These are phyloP conservation scores for Blastomyces parvus DNA, from an alignment of 2,329 filamentous ascomycete species.

Conservation along the genomic window DNA sequence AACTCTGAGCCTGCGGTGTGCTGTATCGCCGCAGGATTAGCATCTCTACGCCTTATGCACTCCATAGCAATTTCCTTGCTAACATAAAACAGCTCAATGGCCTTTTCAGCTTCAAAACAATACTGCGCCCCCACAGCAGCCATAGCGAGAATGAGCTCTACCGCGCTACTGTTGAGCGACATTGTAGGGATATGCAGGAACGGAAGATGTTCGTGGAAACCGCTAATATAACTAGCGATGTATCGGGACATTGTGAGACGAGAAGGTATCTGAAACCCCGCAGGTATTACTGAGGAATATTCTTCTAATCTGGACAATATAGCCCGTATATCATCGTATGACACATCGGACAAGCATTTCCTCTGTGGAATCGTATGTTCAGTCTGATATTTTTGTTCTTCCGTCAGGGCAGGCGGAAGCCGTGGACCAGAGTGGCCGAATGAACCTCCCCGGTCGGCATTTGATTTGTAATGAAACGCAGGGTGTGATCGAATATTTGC, in stretches of 20 bases:
- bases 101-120: conserved; percentile 41
- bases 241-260: conserved; percentile 20
- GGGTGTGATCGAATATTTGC: neutral
- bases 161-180: conserved; percentile 36
- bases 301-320: conserved; percentile 17
- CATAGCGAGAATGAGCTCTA: conserved; percentile 43
- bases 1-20: conserved; percentile 33
- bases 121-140: conserved; percentile 43
- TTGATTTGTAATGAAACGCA: neutral
- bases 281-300: conserved; percentile 15
- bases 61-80: conserved; percentile 46
- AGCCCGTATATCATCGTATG: conserved; percentile 25
- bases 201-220: conserved; percentile 21
- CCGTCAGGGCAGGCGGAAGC: neutral
- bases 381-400: conserved; percentile 10
- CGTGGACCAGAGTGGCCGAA: neutral
- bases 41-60: conserved; percentile 43
- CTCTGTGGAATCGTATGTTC: conserved; percentile 7
- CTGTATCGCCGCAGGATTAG: conserved; percentile 34
- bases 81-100: conserved; percentile 49
- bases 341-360: conserved; percentile 28
- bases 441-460: neutral
- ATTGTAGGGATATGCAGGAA: conserved; percentile 34
- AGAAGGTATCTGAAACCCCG: conserved; percentile 19
- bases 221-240: conserved; percentile 20